Conservation (phyloP, 2,329 filamentous ascomycete species). For the Talaromyces rugulosus region DNA sequence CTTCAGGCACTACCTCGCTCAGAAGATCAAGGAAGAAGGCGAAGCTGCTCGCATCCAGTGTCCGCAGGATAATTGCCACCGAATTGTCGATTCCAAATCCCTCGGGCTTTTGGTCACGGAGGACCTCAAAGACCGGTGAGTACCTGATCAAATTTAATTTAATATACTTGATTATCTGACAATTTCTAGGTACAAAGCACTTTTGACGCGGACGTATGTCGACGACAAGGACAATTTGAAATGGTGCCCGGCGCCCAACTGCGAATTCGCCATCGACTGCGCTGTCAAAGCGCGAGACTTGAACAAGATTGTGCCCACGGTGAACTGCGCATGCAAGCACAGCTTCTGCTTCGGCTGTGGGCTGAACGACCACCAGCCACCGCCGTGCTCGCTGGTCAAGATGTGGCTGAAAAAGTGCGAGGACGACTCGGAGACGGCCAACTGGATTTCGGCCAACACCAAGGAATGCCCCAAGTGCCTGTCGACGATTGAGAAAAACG, state of each 20-base stretch:
- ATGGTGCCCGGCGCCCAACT: conserved; percentile 98
- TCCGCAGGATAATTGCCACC: conserved; percentile 78
- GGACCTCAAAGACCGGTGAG: conserved; percentile 54
- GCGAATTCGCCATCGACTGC: conserved; percentile 88
- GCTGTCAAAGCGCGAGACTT: conserved; percentile 83
- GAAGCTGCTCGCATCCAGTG: conserved; percentile 94
- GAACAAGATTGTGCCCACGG: conserved; percentile 79
- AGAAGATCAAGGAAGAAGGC: conserved; percentile 93
- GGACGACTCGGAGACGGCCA: conserved; percentile 95
- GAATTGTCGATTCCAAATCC: conserved; percentile 86
- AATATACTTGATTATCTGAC: conserved; percentile 12
- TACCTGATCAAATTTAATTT: background rate
- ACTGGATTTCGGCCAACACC: conserved; percentile 98
- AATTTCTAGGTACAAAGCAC: conserved; percentile 66
- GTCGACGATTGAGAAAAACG: conserved; percentile 98
- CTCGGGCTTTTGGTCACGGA: conserved; percentile 68
- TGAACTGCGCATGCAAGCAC: conserved; percentile 77
- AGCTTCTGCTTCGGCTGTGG: conserved; percentile 95
- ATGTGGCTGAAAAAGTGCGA: conserved; percentile 97
- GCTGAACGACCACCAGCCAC: conserved; percentile 84
- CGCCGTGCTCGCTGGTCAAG: conserved; percentile 86
- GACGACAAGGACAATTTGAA: conserved; percentile 94
- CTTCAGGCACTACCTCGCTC: conserved; percentile 82
- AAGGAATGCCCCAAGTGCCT: conserved; percentile 96
- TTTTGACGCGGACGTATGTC: conserved; percentile 91